Evolutionary conservation across 148 eudicot species (phyloP), one percentile per base, ranked within the genome.

Genomic region (Hydrangea macrophylla): DNA sequence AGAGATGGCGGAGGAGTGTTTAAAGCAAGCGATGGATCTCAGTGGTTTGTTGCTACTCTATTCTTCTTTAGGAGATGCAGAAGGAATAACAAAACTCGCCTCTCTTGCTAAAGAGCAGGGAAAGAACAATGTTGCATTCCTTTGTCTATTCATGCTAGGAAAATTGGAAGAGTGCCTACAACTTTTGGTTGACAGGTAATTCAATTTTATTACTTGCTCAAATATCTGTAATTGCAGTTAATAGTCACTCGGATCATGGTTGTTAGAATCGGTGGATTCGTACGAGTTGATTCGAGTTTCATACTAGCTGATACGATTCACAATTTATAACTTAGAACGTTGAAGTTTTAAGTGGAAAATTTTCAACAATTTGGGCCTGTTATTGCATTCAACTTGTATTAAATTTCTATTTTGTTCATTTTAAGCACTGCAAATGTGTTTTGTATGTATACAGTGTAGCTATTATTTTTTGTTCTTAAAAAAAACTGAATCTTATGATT

Each of bases 21-120:
- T 92, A 75, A 81, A 81, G 79, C 76, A 77, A 66, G 98, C 93
- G 66, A 81, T 73, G 82, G 98, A 92, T 73, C 85, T 87, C 79
- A 92, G 96, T 79, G 98, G 98, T 44, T 75, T 92, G 75, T 75
- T 92, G 86, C 75, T 92, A 59, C 91, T 92, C 67, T 92, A 92
- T 74, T 92, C 96, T 69, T 87, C 98, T 60, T 77, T 92, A 66
- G 98, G 98, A 68, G 91, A 92, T 81, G 89, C 91, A 33, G 93
- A 89, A 70, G 98, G 92, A 61, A 80, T 92, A 53, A 74, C 87
- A 32, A 69, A 67, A 71, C 93, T 92, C 68, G 92, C 91, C 53
- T 79, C 80, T 55, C 74, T 82, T 69, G 90, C 97, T 69, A 84
- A 87, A 81, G 90, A 85, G 77, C 82, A 87, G 65, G 97, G 96